Evolutionary conservation across 805 yeast species (phyloP).

Genomic region (Wickerhamiella qilinensis): DNA sequence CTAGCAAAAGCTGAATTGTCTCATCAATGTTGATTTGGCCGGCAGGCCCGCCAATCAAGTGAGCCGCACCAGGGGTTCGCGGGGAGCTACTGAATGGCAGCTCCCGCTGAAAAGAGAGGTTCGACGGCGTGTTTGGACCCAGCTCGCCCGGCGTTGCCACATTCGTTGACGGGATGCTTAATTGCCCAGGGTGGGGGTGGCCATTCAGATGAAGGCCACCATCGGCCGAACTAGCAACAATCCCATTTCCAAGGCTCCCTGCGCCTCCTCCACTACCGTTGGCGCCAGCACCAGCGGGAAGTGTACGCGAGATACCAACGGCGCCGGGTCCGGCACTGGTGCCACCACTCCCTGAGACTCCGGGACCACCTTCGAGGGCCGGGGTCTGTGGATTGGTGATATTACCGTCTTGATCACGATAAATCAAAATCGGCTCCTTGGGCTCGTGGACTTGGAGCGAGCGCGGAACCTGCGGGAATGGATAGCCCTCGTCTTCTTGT

Average conservation of each 20-base stretch:
- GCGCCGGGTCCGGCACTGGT: slow-evolving; percentile 9
- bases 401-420: slow-evolving; percentile 31
- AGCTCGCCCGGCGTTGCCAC: too few species aligned
- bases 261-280: too few species aligned
- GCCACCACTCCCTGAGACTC: too few species aligned
- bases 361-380: slow-evolving; percentile 7
- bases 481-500: slow-evolving; percentile 26
- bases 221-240: too few species aligned
- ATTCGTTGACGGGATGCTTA: too few species aligned
- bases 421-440: slow-evolving; percentile 52
- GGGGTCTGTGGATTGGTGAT: slow-evolving; percentile 9
- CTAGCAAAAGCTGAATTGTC: slow-evolving; percentile 74
- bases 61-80: slow-evolving; percentile 14
- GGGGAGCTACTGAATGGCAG: slow-evolving; percentile 16
- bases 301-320: background rate
- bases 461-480: slow-evolving; percentile 14
- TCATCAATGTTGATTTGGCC: slow-evolving; percentile 53
- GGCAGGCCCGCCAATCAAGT: slow-evolving; percentile 22
- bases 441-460: slow-evolving; percentile 54
- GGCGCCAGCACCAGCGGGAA: background rate
- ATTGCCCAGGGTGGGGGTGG: too few species aligned
- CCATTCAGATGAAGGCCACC: too few species aligned
- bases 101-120: slow-evolving; percentile 8
- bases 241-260: too few species aligned
- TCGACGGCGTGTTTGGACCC: background rate